phyloP scores from a whole-genome alignment of 2,329 filamentous ascomycete species.

The Ceratocystis cacaofunesta region DNA sequence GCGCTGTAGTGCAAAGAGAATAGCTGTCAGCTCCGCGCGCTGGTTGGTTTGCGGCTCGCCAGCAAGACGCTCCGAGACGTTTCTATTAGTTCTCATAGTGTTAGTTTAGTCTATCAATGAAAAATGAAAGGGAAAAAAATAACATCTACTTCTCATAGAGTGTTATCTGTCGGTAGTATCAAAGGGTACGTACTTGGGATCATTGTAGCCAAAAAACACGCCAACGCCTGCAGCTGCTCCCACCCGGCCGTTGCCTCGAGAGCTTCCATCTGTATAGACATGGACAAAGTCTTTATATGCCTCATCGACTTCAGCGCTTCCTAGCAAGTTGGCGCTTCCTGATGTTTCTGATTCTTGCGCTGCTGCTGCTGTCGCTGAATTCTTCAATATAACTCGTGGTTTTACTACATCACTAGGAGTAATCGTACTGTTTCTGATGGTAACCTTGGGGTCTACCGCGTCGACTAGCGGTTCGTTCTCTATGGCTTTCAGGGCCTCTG shows the following conservation, averaged over 20 bases:
- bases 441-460: conserved; percentile 18
- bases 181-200: conserved; percentile 32
- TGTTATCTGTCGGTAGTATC: neutral
- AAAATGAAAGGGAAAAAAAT: neutral
- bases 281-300: conserved; percentile 24
- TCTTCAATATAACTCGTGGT: neutral
- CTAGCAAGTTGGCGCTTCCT: neutral
- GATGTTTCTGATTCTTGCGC: neutral
- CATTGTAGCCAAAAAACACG: conserved; percentile 45
- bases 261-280: conserved; percentile 50
- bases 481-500: conserved; percentile 29
- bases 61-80: conserved; percentile 59
- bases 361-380: neutral
- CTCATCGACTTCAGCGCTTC: conserved; percentile 17
- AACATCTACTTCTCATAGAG: neutral
- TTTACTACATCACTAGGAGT: neutral
- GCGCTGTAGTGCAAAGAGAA: conserved; percentile 67
- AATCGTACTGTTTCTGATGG: conserved; percentile 8
- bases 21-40: conserved; percentile 83
- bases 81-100: conserved; percentile 25
- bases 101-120: neutral
- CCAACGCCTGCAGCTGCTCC: conserved; percentile 46
- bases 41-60: conserved; percentile 80
- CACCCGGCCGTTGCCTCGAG: conserved; percentile 39
- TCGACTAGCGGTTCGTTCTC: conserved; percentile 23